Percentiles rank a stretch among this genome's conserved stretches.
phyloP scores from a whole-genome alignment of 2,329 filamentous ascomycete genomes.

The Chrysoporthe austroafricana region DNA sequence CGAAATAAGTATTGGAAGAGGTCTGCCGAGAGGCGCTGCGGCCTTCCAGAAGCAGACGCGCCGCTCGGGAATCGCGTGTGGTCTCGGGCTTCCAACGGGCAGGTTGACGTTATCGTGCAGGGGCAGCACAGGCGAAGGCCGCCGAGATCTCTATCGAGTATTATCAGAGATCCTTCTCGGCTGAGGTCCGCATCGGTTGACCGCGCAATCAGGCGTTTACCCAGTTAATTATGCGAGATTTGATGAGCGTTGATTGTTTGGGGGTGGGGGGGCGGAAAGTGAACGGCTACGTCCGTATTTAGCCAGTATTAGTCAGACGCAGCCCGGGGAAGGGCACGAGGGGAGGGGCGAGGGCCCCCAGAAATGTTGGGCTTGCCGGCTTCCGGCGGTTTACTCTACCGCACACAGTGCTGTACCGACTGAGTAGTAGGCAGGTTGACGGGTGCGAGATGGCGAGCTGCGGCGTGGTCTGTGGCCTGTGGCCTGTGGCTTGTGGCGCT shows the following conservation, averaged over 20 bases:
- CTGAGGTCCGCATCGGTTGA: neutral
- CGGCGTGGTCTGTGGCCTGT: no score
- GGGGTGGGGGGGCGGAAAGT: neutral
- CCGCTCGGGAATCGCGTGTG: constrained; percentile 5
- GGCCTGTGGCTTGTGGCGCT: no score
- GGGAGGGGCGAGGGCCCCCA: neutral
- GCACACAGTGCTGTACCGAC: no score
- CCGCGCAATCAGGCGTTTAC: no score
- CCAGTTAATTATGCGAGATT: neutral
- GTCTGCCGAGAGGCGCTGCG: constrained; percentile 1
- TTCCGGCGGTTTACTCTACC: neutral
- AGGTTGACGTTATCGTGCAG: constrained; percentile 10
- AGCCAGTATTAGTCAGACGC: no score
- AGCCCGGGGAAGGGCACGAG: neutral
- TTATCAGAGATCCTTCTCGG: neutral
- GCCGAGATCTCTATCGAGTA: neutral
- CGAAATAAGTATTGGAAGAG: constrained; percentile 4
- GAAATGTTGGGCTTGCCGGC: neutral
- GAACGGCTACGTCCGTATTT: no score
- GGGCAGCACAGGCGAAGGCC: neutral
- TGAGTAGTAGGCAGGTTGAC: neutral
- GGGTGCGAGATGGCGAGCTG: neutral
- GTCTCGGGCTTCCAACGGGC: constrained; percentile 8
- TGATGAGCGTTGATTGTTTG: neutral
- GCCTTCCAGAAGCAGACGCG: constrained; percentile 14